A percentile compares a stretch with the other conserved stretches of the same genome.
Conservation (phyloP, 441 rosid species). For the Mallotus japonicus region DNA sequence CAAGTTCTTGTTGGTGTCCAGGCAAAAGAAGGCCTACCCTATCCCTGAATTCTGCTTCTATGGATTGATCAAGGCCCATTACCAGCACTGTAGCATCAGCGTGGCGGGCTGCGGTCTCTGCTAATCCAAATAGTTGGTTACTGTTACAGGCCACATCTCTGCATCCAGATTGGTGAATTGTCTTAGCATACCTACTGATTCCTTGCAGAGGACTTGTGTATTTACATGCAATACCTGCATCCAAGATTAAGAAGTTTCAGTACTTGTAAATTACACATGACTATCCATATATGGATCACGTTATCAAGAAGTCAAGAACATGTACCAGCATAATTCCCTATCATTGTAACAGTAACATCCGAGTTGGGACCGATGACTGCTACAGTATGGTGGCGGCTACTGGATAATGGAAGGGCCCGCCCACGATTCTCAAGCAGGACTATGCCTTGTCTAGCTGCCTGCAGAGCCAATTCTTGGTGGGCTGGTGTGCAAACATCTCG, state of each 20-base stretch:
- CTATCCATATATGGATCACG: not conserved
- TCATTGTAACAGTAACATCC: constrained; percentile 71
- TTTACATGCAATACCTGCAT: constrained; percentile 69
- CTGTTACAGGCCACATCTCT: constrained; percentile 50
- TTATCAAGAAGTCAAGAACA: not conserved
- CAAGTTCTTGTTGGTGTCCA: constrained; percentile 77
- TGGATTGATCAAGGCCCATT: constrained; percentile 87
- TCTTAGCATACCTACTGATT: constrained; percentile 52
- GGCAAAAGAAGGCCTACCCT: constrained; percentile 71
- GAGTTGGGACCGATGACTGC: constrained; percentile 90
- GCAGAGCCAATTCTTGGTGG: constrained; percentile 74
- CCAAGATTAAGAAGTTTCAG: not conserved
- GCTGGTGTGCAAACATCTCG: constrained; percentile 70
- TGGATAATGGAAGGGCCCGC: constrained; percentile 58
- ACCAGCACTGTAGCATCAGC: constrained; percentile 81
- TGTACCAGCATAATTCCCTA: constrained; percentile 77
- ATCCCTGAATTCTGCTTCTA: constrained; percentile 79
- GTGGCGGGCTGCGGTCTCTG: constrained; percentile 49
- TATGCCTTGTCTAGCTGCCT: constrained; percentile 89
- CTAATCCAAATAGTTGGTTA: constrained; percentile 45
- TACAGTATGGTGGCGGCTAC: constrained; percentile 44
- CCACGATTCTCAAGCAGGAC: constrained; percentile 73
- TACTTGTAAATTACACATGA: not conserved
- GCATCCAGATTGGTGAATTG: constrained; percentile 63
- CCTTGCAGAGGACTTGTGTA: constrained; percentile 86